Evolutionary conservation across 2,329 filamentous ascomycete species (phyloP), one percentile per base, ranked within the genome.

Genomic region (Verticillium nubilum): DNA sequence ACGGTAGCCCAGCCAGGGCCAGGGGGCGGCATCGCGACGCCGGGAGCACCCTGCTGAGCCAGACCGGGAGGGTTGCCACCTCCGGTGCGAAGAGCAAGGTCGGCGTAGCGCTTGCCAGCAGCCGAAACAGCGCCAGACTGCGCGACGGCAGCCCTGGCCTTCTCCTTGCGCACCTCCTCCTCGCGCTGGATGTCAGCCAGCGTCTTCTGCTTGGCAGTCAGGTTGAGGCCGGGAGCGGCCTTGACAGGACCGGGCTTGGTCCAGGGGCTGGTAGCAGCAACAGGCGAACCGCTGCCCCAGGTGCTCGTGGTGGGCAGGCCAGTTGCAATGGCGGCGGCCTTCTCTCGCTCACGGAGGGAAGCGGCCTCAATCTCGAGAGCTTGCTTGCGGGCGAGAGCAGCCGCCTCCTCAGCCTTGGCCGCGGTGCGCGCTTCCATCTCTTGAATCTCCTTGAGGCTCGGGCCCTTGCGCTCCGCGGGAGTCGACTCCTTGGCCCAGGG

Each of bases 171-270:
- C 19, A 84, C 83, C 71, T 98, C 95, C 70, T 99, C 95, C 76
- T 99, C 95, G 63, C 93, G 93, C 73, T 98, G 95, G 61, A 99
- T 98, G 66, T 98, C 94, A 26, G 92, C 91, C 52, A 98, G 80
- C 0, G 92, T 97, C 83, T 97, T 97, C 80, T 96, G 95, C 76
- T 78, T 72, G 67, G 76, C 63, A n/a, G 68, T 60, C 5, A 67
- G 65, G 13, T 65, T 67, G 2, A 67, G 62, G 15, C 64, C 65
- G 1, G 70, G 61, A 2, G 69, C 67, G 1, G 68, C 69, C 70
- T 84, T 86, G 52, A 70, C 67, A 3, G 78, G 74, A 1, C 78
- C 74, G 2, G 87, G 85, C 73, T 91, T 91, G 19, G 82, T 76
- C 89, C 89, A 92, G 0, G 88, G 86, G 67, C 80, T 84, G 53